Base-by-base conservation (phyloP, 108 stramenopile species). In the Nitzschia sp. region DNA sequence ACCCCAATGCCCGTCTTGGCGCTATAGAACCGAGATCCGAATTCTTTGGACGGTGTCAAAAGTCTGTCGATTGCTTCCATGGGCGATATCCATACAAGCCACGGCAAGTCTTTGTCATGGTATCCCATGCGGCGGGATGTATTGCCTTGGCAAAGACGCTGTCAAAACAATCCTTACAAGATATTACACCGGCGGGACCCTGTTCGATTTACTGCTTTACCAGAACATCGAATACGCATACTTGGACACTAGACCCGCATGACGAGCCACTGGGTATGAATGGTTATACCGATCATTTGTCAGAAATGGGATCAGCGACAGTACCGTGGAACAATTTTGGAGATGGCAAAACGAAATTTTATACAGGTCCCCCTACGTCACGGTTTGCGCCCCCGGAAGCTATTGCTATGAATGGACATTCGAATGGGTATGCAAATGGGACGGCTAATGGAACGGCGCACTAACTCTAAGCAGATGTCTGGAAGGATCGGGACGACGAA, bases 271-370 rank as follows among this genome's bases (percentile, higher is more conserved):
- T 68, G 18, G 70, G 77, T 19, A 48, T 72, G 59, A 87, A 87
- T 69, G 86, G 86, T 25, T 74, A 77, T 60, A 80, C 79, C 1
- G 67, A 31, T 17, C 86, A 87, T 58, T 57, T 87, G 61, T 54
- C 53, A 1, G 67, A 79, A 46, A 64, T 87, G 64, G 86, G 86
- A 51, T 60, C 48, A 11, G 33, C 25, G 32, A 87, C 86, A 1
- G 34, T 29, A 24, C 86, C 86, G 1, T 87, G 86, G 86, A 87
- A 84, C 56, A 49, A 82, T 38, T 87, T 84, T 74, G 82, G 76
- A 45, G 79, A 80, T 53, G 80, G 82, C 0, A 66, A 33, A 13
- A 67, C 51, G 46, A 71, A 82, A 26, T 79, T 68, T 36, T 86
- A 86, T 46, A 86, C 82, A 2, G 85, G 85, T 34, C 85, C 85